phyloP scores from a whole-genome alignment of 192 early-diverging fungal species.

The Linnemannia elongata region DNA sequence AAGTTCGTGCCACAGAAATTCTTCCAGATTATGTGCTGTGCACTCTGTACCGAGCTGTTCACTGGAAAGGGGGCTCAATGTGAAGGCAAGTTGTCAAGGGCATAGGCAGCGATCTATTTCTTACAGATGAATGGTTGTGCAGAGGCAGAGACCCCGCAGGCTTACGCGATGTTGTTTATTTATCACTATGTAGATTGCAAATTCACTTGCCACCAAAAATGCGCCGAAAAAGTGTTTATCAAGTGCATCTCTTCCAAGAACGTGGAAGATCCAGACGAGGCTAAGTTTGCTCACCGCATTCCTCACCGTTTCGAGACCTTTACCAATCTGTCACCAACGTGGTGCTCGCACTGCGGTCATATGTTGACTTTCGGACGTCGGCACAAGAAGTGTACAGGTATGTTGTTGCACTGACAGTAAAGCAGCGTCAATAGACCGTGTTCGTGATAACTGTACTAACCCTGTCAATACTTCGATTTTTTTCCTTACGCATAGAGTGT shows the following conservation, averaged over 20 bases:
- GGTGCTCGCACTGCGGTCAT: constrained; percentile 98
- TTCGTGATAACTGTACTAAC: background rate
- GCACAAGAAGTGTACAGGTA: constrained; percentile 67
- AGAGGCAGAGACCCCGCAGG: too few relatives aligned
- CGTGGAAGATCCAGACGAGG: constrained; percentile 75
- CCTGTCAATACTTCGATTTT: background rate
- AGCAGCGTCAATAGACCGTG: background rate
- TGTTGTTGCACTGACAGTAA: background rate
- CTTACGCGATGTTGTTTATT: background rate
- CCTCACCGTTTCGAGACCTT: constrained; percentile 95
- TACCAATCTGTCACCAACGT: constrained; percentile 86
- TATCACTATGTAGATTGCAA: constrained; percentile 77
- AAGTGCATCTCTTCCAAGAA: constrained; percentile 86
- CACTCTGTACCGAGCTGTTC: constrained; percentile 93
- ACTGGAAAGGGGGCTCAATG: constrained; percentile 93
- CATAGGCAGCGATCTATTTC: background rate
- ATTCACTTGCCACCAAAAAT: constrained; percentile 94
- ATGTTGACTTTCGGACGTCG: constrained; percentile 90
- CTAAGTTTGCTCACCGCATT: constrained; percentile 89
- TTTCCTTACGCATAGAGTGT: constrained; percentile 76
- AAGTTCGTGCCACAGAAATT: constrained; percentile 92
- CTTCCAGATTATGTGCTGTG: constrained; percentile 99
- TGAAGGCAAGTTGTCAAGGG: constrained; percentile 69
- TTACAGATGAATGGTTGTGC: background rate
- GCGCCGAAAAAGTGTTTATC: constrained; percentile 84